Base-by-base conservation (phyloP, 2,329 filamentous ascomycete species). In the Anthostomella pinea region DNA sequence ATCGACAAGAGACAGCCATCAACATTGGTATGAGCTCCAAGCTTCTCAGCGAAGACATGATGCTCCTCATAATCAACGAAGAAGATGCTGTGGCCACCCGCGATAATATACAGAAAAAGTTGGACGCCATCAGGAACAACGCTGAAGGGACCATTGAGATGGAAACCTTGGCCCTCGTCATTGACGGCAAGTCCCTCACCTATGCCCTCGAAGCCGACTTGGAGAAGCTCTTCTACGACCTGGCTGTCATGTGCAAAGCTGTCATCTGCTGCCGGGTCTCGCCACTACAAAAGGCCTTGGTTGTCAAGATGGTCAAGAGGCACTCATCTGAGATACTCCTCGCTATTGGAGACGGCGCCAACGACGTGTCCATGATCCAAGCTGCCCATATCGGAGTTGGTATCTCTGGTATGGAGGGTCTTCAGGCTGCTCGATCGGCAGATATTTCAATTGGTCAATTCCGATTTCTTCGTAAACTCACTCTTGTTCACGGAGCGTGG, bases 21-120 rank as follows among this genome's bases (percentile, higher is more conserved):
- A 98, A 98, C 63, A 98, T 98, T 51, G 93, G 94, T 48, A 98
- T 98, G 93, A 96, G 89, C 62, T 98, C 93, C 68, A 97, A 97
- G 67, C 77, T 98, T 32, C 87, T 98, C 43, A 95, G 89, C 50
- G 93, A 98, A 65, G 94, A 98, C 54, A 98, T 98, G 93, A 95
- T 93, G 57, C 75, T 98, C 8, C 70, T 98, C 36, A 96, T 98
- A 52, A 77, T 98, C 57, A 98, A 98, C 57, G 93, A 98, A 59
- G 90, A 97, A 53, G 76, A 70, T 31, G 75, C 88, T 10, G 71
- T 75, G 22, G 86, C 81, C 4, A 97, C 93, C 4, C 76, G 87
- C 33, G 85, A 93, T 57, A 97, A 95, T 54, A 70, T 98, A 17
- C 79, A 87, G 49, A 97, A 96, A 73, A 98, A 98, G 60, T 73